Base-by-base conservation (phyloP, 495 filamentous ascomycete genomes). In the Xylaria cubensis region DNA sequence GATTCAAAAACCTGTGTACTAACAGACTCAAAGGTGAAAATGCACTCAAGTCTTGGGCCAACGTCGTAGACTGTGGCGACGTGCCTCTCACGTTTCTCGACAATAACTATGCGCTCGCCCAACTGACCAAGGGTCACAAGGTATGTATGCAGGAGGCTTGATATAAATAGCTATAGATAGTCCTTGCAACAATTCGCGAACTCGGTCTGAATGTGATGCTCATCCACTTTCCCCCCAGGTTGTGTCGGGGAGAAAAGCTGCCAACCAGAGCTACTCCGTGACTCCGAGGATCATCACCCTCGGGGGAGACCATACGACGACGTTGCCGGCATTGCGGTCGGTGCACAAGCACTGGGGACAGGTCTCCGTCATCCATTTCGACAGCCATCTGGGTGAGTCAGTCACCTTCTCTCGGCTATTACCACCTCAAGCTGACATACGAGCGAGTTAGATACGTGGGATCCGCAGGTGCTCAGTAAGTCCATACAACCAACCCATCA, bases 21-120 rank as follows among this genome's bases (percentile, higher is more conserved):
- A 24, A 69, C 62, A 58, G 66, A 44, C 51, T 50, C 32, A 39
- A 6, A 81, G 79, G 75, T 12, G 74, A 70, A 62, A 78, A 81
- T 46, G 74, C 78, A 19, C 70, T 93, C 78, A 85, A 84, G 58
- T 87, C 86, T 70, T 92, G 91, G 79, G 86, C 92, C 64, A 88
- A 81, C 19, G 83, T 95, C 19, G 78, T 94, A 5, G 92, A 95
- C 79, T 95, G 92, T 74, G 92, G 92, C 51, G 92, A 94, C 79
- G 90, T 93, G 53, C 90, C 90, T 0, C 85, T 94, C 21, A 93
- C 92, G 1, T 82, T 82, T 68, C 82, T 88, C 71, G 92, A 94
- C 78, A 94, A 94, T 75, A 87, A 86, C n/a, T 90, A 88, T 67
- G 92, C 92, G 5, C 87, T 95, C 69, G 86, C 88, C 69, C 92